phyloP scores from a whole-genome alignment of 768 basidiomycete genomes.

The Tylopilus subfusipes region DNA sequence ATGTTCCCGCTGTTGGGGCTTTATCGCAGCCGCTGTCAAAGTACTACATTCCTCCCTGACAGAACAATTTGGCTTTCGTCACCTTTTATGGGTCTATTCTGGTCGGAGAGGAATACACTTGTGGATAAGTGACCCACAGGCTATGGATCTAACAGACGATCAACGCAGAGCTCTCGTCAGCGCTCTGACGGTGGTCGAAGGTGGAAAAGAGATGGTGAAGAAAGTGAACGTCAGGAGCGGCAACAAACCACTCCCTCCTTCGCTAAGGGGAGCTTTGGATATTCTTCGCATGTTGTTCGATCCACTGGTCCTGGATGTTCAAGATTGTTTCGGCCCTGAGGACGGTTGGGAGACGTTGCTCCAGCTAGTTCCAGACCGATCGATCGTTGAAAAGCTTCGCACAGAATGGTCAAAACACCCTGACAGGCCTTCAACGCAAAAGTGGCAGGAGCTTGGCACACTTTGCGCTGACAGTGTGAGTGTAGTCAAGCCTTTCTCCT shows the following conservation, averaged over 20 bases:
- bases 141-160: constrained; percentile 88
- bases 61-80: constrained; percentile 86
- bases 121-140: constrained; percentile 91
- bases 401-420: constrained; percentile 57
- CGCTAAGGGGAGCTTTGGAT: constrained; percentile 54
- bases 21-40: constrained; percentile 88
- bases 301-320: constrained; percentile 71
- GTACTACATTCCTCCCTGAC: constrained; percentile 77
- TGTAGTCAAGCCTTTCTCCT: neutral
- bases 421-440: constrained; percentile 54
- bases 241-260: constrained; percentile 60
- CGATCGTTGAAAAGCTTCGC: constrained; percentile 46
- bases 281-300: constrained; percentile 56
- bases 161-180: constrained; percentile 83
- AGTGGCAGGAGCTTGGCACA: constrained; percentile 67
- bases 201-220: constrained; percentile 77
- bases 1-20: constrained; percentile 91
- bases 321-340: constrained; percentile 73
- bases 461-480: constrained; percentile 31
- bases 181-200: constrained; percentile 80
- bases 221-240: constrained; percentile 67
- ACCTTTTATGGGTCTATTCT: constrained; percentile 97
- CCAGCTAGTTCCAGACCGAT: constrained; percentile 65
- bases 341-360: constrained; percentile 75
- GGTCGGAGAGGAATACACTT: constrained; percentile 97